Evolutionary conservation across 352 stramenopile species (phyloP), one percentile per base, ranked within the genome.

Genomic region (Globisporangium echinulatum): DNA sequence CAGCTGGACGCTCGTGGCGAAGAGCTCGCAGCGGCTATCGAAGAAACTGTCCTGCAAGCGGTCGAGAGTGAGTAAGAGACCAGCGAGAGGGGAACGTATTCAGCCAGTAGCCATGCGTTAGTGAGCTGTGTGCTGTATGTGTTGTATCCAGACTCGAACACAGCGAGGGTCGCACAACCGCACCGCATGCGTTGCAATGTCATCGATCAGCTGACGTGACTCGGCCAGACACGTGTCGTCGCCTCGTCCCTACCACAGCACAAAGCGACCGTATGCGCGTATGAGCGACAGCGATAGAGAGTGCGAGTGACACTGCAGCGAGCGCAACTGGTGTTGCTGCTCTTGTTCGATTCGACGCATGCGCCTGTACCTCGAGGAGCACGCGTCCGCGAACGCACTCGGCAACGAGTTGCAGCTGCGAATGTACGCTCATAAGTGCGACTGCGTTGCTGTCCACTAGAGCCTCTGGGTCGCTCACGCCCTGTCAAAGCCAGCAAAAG

Each of bases 341-440:
- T 25, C 25, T 25, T 25, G 25, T 25, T 25, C 25, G 25, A 25
- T 25, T 25, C 25, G 25, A 25, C 25, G 25, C 25, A 25, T 25
- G 25, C 25, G 25, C 25, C 25, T 25, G 14, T 54, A 75, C 65
- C 75, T 89, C 64, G 14, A 91, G 48, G 57, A 77, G 36, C 25
- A 80, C 50, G 55, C 79, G 64, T 56, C 79, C 82, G 64, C 82
- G 39, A 53, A 88, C 70, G 37, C 56, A 69, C 49, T 84, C 72
- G 13, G 68, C 64, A 3, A 58, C 52, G 5, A 67, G 42, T 15
- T 69, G 42, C 54, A 85, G 56, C 17, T 56, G 47, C n/a, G 49
- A 49, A 14, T 40, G 71, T 36, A 44, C 70, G 50, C 43, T 68
- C 75, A 48, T 54, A 56, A 13, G 52, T 47, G 39, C 70, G 10